A percentile compares a stretch with the other conserved stretches of the same genome.
These are phyloP conservation scores for Globisporangium takayamanum DNA, from an alignment of 352 stramenopile species.

Conservation along the genomic window DNA sequence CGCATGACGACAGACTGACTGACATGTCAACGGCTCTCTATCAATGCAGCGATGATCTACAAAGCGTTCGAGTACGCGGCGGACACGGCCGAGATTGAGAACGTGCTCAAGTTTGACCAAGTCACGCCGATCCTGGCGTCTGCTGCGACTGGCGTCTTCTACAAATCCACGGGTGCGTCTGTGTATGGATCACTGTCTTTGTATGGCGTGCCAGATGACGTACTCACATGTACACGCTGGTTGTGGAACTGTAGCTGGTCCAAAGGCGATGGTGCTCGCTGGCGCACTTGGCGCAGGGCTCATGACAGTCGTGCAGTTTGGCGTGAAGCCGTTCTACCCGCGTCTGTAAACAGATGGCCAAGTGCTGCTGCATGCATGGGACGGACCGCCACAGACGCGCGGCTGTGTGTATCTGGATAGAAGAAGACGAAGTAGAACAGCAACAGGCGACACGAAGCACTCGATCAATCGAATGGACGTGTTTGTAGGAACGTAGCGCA, in stretches of 20 bases:
- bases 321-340: constrained; percentile 79
- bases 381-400: neutral
- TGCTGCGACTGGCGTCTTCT: constrained; percentile 75
- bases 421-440: neutral
- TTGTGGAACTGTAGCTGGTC: constrained; percentile 26
- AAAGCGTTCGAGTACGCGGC: constrained; percentile 80
- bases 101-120: constrained; percentile 79
- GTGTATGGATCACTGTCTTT: neutral
- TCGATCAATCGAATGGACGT: neutral
- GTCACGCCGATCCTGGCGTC: constrained; percentile 79
- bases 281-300: constrained; percentile 67
- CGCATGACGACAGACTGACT: neutral
- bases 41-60: constrained; percentile 70
- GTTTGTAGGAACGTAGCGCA: neutral
- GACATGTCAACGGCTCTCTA: constrained; percentile 12
- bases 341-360: constrained; percentile 39
- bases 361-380: too few species aligned
- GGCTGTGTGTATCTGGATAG: neutral
- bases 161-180: constrained; percentile 67
- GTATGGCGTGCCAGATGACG: neutral
- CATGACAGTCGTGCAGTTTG: constrained; percentile 84
- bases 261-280: constrained; percentile 80
- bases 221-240: neutral
- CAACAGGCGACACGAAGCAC: neutral
- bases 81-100: constrained; percentile 76